Evolutionary conservation across 2,329 filamentous ascomycete species (phyloP).

Genomic region (Alternaria angustiovoidea): DNA sequence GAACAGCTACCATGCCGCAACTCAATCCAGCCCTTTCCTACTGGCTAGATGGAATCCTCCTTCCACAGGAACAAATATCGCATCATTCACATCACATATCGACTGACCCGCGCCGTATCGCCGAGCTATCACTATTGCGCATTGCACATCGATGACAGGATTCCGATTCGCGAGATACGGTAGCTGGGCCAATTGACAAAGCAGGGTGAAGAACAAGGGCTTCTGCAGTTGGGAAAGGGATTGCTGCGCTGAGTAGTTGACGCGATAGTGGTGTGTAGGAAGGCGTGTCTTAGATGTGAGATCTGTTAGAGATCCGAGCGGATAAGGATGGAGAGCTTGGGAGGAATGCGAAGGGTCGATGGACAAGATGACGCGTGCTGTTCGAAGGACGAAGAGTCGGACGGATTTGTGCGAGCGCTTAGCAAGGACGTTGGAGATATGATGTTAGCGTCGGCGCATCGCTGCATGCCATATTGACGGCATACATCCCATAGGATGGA

Average conservation of each 20-base stretch:
- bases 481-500: neutral
- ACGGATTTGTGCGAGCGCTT: neutral
- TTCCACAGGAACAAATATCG: neutral
- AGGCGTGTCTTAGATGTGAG: neutral
- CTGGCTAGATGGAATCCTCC: neutral
- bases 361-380: neutral
- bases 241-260: neutral
- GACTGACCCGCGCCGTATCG: neutral
- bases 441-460: neutral
- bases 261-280: neutral
- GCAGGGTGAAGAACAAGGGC: neutral
- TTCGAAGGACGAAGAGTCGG: neutral
- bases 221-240: neutral
- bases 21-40: neutral
- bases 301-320: neutral
- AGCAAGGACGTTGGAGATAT: neutral
- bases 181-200: neutral
- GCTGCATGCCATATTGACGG: neutral
- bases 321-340: neutral
- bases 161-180: constrained; percentile 1
- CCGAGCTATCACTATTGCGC: neutral
- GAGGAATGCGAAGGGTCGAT: neutral
- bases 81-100: neutral
- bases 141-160: neutral
- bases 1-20: neutral